phyloP scores from a whole-genome alignment of 2,329 filamentous ascomycete species.

The Arthrocladium fulminans region DNA sequence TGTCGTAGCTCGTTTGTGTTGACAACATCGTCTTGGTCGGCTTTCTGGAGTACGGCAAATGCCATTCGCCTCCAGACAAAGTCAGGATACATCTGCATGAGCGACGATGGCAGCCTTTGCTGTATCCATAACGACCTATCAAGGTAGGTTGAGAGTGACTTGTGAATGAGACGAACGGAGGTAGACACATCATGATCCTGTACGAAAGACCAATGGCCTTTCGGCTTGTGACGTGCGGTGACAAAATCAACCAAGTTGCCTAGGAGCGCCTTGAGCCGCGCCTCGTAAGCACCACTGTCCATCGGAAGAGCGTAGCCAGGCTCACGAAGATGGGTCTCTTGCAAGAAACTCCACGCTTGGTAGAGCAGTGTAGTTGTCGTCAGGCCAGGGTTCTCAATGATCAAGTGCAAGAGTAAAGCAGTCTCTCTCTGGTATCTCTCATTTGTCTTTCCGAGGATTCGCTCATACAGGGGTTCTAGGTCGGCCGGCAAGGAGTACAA shows the following conservation, averaged over 20 bases:
- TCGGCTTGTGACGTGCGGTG: no score
- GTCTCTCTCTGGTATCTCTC: slow-evolving; percentile 6
- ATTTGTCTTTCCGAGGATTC: slow-evolving; percentile 7
- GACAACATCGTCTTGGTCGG: no score
- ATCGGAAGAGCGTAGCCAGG: neutral
- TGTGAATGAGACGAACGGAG: neutral
- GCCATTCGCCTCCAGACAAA: neutral
- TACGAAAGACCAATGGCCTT: no score
- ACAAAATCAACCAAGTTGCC: neutral
- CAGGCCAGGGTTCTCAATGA: neutral
- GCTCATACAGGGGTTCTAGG: slow-evolving; percentile 10
- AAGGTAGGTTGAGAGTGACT: neutral
- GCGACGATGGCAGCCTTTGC: neutral
- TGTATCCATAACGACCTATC: neutral
- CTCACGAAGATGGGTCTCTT: neutral
- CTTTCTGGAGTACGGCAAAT: no score
- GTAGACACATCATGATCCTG: neutral
- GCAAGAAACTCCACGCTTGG: neutral
- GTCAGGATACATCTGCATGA: neutral
- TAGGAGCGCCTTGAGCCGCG: neutral
- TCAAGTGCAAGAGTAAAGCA: neutral
- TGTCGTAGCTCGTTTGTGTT: no score
- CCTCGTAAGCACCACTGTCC: neutral
- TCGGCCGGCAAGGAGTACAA: slow-evolving; percentile 9
- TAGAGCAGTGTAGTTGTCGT: neutral